Conservation (phyloP, 2,329 filamentous ascomycete genomes). For the Phaeosphaeriaceae sp. region DNA sequence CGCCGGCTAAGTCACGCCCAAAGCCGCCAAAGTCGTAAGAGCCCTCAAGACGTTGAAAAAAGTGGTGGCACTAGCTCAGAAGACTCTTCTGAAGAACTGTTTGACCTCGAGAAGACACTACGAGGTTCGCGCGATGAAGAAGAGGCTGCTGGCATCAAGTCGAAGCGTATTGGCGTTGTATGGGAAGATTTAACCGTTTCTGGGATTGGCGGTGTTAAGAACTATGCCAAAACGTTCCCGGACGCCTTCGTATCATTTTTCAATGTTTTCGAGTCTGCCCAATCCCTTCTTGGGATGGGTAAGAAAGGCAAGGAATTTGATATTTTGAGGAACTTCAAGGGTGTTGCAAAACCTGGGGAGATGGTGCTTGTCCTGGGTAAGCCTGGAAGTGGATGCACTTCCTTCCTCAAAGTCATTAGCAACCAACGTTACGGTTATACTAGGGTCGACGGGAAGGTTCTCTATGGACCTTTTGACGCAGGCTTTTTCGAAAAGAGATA, state of each 20-base stretch:
- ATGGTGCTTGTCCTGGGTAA: conserved; percentile 85
- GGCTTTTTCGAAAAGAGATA: conserved; percentile 74
- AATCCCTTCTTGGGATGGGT: conserved; percentile 67
- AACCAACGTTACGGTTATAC: conserved; percentile 66
- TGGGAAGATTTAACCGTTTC: conserved; percentile 80
- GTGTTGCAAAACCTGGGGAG: conserved; percentile 70
- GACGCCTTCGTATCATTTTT: conserved; percentile 79
- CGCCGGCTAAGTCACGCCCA: conserved; percentile 52
- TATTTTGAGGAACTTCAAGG: conserved; percentile 74
- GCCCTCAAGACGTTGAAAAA: conserved; percentile 63
- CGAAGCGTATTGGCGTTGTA: conserved; percentile 74
- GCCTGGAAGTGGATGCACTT: conserved; percentile 68
- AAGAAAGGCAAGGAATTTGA: conserved; percentile 74
- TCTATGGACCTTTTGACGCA: conserved; percentile 76
- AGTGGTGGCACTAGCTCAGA: conserved; percentile 41
- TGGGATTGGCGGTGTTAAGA: conserved; percentile 75
- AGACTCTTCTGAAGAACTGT: conserved; percentile 57
- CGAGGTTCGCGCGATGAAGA: conserved; percentile 75
- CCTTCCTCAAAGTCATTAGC: conserved; percentile 61
- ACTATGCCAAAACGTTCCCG: conserved; percentile 76
- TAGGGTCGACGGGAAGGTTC: conserved; percentile 71
- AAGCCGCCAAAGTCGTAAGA: conserved; percentile 52
- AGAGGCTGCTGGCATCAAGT: conserved; percentile 76
- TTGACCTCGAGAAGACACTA: conserved; percentile 77
- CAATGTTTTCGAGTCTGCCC: conserved; percentile 71